phyloP scores from a whole-genome alignment of 805 yeast species.

The Sugiyamaella boreocaroliniensis region DNA sequence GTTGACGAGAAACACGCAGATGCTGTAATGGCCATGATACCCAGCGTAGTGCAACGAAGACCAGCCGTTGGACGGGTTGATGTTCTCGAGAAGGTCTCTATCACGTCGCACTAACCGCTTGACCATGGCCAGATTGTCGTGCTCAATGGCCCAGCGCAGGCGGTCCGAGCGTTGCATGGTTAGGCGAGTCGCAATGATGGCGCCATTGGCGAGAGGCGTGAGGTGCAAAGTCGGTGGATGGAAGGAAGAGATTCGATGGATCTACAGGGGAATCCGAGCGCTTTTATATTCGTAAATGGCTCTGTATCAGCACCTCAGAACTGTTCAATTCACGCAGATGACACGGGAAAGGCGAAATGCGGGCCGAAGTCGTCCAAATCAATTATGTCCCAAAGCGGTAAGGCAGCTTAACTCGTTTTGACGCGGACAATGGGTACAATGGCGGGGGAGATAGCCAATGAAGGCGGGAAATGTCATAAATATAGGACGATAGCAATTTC shows the following conservation, averaged over 20 bases:
- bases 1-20: slow-evolving; percentile 51
- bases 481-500: no score
- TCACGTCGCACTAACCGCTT: slow-evolving; percentile 57
- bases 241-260: background rate
- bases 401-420: no score
- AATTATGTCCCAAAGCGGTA: background rate
- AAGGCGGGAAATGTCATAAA: background rate
- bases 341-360: no score
- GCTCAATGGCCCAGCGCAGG: slow-evolving; percentile 59
- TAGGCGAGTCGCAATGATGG: background rate
- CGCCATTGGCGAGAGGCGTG: no score
- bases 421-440: background rate
- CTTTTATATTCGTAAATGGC: no score
- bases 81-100: slow-evolving; percentile 63
- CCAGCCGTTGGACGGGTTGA: slow-evolving; percentile 74
- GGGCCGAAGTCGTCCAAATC: background rate
- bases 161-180: slow-evolving; percentile 36
- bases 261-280: no score
- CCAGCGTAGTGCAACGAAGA: slow-evolving; percentile 76
- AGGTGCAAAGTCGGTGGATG: background rate
- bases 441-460: background rate
- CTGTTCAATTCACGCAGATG: no score
- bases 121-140: slow-evolving; percentile 58
- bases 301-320: no score
- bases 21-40: slow-evolving; percentile 59